Evolutionary conservation across 2,329 filamentous ascomycete species (phyloP).

Genomic region (Aspergillus neoniger): DNA sequence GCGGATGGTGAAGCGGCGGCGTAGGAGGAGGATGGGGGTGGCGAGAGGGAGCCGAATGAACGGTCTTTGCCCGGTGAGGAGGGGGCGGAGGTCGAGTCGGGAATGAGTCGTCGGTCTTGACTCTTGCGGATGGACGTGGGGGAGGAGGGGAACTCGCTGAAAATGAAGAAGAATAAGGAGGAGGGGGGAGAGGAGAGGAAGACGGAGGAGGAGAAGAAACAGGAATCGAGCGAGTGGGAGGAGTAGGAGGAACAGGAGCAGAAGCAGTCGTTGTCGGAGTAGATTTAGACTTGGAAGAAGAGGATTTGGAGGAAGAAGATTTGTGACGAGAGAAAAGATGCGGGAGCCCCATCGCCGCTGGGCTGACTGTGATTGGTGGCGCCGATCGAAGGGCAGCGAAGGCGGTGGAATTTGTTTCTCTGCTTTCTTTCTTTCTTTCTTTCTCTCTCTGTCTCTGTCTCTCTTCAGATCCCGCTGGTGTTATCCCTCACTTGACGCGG

Average conservation of each 20-base stretch:
- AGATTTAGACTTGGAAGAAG: constrained; percentile 23
- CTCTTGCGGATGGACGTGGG: constrained; percentile 6
- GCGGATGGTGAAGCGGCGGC: constrained; percentile 12
- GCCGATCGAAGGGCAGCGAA: constrained; percentile 42
- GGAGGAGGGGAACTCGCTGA: constrained; percentile 1
- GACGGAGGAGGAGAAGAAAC: constrained; percentile 10
- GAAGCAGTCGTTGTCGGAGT: constrained; percentile 10
- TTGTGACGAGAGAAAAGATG: constrained; percentile 40
- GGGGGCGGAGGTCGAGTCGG: constrained; percentile 8
- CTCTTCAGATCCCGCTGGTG: background rate
- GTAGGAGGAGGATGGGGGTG: constrained; percentile 7
- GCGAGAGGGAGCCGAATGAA: constrained; percentile 5
- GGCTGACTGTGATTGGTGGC: constrained; percentile 20
- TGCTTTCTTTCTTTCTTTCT: background rate
- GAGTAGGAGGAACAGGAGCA: constrained; percentile 13
- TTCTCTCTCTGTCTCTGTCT: no score
- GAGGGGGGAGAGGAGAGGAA: constrained; percentile 2
- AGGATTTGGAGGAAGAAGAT: constrained; percentile 19
- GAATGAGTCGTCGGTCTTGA: constrained; percentile 11
- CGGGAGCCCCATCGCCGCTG: constrained; percentile 14
- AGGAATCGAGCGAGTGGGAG: constrained; percentile 11
- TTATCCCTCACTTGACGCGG: background rate
- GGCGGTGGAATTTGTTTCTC: constrained; percentile 38
- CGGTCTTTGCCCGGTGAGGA: constrained; percentile 5
- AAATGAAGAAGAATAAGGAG: background rate